Percentiles rank a stretch among this genome's conserved stretches.
Conservation (phyloP, 176 grass and related monocot genomes). For the Coix lacrymajobi region DNA sequence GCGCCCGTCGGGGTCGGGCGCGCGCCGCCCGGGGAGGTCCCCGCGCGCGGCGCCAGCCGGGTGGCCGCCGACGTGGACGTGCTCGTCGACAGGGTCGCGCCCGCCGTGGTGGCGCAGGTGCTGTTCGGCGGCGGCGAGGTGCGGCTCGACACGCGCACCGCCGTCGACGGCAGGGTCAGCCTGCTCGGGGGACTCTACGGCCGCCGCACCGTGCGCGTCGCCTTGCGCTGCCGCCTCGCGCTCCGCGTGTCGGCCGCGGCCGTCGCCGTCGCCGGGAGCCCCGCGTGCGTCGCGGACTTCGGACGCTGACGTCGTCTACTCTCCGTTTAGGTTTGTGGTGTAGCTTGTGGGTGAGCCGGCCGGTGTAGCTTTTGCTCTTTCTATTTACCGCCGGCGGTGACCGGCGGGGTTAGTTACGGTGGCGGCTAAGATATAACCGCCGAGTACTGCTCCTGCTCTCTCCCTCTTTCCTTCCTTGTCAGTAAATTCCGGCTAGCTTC, state of each 20-base stretch:
- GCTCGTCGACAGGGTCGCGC: constrained; percentile 27
- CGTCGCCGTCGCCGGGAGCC: not conserved
- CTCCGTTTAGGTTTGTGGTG: not conserved
- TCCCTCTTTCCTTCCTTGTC: not conserved
- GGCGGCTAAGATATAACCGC: not conserved
- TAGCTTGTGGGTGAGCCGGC: not conserved
- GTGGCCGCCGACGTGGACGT: constrained; percentile 27
- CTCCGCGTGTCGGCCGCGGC: not conserved
- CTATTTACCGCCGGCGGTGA: not conserved
- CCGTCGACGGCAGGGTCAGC: constrained; percentile 33
- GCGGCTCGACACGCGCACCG: constrained; percentile 25
- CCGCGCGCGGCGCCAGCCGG: constrained; percentile 8
- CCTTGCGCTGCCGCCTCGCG: constrained; percentile 29
- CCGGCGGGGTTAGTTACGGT: not conserved
- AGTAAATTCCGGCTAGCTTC: not conserved
- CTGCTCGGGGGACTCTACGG: constrained; percentile 39
- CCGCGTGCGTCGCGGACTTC: constrained; percentile 39
- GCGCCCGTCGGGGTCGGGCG: constrained; percentile 33
- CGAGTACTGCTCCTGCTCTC: not conserved
- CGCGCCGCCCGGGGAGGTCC: constrained; percentile 29
- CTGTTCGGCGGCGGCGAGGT: constrained; percentile 38
- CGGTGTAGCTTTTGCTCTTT: not conserved
- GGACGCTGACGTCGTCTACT: not conserved
- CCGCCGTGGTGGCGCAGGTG: constrained; percentile 24
- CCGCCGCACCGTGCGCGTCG: constrained; percentile 24